Conservation (phyloP, 345 rosid species). For the sweet orange (Citrus sinensis) region DVS_A1.0 CM039162.1:1632501-1633000, state of each 20-base stretch:
- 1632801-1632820: not conserved
- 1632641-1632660: constrained; percentile 59
- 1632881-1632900: constrained; percentile 62
- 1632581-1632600: constrained; percentile 52
- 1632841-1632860: constrained; percentile 46
- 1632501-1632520: constrained; percentile 55
- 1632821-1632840: constrained; percentile 27
- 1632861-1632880: constrained; percentile 48
- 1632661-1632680: constrained; percentile 62
- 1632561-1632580: constrained; percentile 48
- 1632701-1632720: constrained; percentile 38
- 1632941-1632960: constrained; percentile 65
- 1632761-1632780: not conserved
- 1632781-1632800: not conserved
- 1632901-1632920: constrained; percentile 55
- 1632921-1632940: constrained; percentile 70
- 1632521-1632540: constrained; percentile 47
- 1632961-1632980: not conserved
- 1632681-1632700: constrained; percentile 48
- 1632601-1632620: constrained; percentile 68
- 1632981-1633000: not conserved
- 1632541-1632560: constrained; percentile 75
- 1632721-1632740: not conserved
- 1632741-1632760: too few relatives aligned
- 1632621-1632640: constrained; percentile 42